Base-by-base conservation (phyloP, 768 basidiomycete genomes). In the Solioccasus polychromus region DNA sequence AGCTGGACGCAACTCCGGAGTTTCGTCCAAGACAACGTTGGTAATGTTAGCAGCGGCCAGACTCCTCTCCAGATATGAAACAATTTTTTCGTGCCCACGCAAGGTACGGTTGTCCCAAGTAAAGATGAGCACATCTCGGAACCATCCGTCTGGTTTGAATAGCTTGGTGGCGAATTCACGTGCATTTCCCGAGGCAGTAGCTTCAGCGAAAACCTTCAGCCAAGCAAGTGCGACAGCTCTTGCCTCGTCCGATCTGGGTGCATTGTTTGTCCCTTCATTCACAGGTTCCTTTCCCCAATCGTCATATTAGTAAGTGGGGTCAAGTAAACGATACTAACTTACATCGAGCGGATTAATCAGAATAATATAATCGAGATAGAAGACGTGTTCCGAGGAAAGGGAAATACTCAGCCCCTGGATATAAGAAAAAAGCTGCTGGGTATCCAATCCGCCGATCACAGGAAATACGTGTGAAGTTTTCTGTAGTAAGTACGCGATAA, bases 41-140 rank as follows among this genome's bases (percentile, higher is more conserved):
- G 44, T 40, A 24, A 45, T 40, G 12, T 10, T 39, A 19, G 14
- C 23, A 15, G 22, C 15, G 4, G 23, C 23, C 12, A 45, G 14
- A 7, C 19, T 45, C 12, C n/a, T 31, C 29, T 35, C 44, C 17
- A 45, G 37, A 31, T 45, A 45, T 7, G 30, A 26, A 25, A 25
- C 12, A 14, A 45, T 45, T 40, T 39, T 45, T 9, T 15, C 14
- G 14, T 45, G 44, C 19, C 44, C 44, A 25, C 12, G 44, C 3
- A 45, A 38, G 8, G 44, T 45, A 11, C 29, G 37, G 11, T n/a
- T 39, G 23, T 45, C 44, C 44, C 44, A 45, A 12, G 29, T 31
- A 25, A 45, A 45, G 23, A 45, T 18, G 15, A 45, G 44, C 10
- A 32, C 5, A 23, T 45, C 44, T 40, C 37, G 40, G n/a, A 45